phyloP scores from a whole-genome alignment of 1,284 basidiomycete genomes.

The Chalciporus sp. region DNA sequence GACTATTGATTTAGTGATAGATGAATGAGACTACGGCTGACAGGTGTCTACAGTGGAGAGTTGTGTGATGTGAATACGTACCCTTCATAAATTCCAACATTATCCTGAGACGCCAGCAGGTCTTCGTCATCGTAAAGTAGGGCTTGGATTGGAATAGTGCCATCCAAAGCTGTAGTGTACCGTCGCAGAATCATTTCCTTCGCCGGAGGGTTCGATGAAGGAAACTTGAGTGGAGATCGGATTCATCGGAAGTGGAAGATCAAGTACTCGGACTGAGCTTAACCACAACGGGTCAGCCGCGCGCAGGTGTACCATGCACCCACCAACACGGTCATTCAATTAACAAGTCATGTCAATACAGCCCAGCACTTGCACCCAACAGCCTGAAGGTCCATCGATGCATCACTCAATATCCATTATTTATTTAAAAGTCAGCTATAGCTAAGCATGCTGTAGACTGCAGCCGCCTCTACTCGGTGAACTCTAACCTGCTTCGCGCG shows the following conservation, averaged over 20 bases:
- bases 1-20: constrained; percentile 49
- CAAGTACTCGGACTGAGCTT: no score
- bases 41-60: constrained; percentile 14
- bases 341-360: no score
- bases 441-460: not conserved
- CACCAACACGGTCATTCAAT: no score
- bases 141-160: constrained; percentile 72
- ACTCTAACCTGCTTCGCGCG: not conserved
- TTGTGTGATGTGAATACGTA: constrained; percentile 41
- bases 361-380: no score
- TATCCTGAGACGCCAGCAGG: constrained; percentile 70
- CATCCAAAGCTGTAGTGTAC: constrained; percentile 61
- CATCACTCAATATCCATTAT: no score
- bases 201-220: not conserved
- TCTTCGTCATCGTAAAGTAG: constrained; percentile 81
- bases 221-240: not conserved
- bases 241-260: not conserved
- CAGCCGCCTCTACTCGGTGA: not conserved
- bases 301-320: no score
- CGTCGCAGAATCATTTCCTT: constrained; percentile 52
- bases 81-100: constrained; percentile 90
- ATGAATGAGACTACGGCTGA: constrained; percentile 14
- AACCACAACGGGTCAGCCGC: no score
- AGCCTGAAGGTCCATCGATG: no score
- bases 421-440: no score